These are phyloP conservation scores for Maudiozyma bulderi DNA, from an alignment of 805 yeast genomes.

Conservation along the genomic window DNA sequence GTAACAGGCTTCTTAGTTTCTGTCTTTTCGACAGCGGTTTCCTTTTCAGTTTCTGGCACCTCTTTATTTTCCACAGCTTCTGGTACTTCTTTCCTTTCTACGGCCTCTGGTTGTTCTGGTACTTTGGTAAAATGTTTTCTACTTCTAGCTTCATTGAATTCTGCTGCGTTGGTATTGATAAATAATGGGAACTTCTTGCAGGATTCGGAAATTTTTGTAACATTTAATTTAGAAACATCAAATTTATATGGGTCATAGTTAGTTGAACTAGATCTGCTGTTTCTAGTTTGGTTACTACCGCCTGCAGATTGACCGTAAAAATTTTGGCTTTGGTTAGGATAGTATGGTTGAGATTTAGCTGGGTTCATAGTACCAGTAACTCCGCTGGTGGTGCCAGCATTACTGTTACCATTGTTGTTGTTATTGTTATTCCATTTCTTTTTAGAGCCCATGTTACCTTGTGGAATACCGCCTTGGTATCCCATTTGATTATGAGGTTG, in stretches of 20 bases:
- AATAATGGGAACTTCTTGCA: constrained; percentile 21
- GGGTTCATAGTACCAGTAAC: constrained; percentile 4
- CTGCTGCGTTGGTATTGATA: constrained; percentile 23
- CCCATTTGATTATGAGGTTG: constrained; percentile 17
- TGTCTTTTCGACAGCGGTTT: not conserved
- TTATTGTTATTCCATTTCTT: constrained; percentile 17
- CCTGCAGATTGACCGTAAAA: constrained; percentile 4
- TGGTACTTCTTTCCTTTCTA: not conserved
- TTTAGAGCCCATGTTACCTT: constrained; percentile 11
- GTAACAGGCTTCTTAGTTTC: not conserved
- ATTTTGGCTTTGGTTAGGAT: constrained; percentile 10
- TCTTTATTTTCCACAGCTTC: not conserved
- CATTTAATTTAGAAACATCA: constrained; percentile 16
- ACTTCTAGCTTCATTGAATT: constrained; percentile 25
- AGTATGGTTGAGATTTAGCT: constrained; percentile 9
- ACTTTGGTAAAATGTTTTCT: not conserved
- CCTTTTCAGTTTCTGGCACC: not conserved
- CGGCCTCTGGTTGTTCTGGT: not conserved
- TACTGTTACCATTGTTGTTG: constrained; percentile 1
- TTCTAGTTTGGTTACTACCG: not conserved
- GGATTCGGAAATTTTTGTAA: constrained; percentile 4
- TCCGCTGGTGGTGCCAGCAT: not conserved
- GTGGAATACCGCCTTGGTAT: constrained; percentile 13
- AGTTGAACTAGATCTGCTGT: constrained; percentile 4
- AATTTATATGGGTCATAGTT: constrained; percentile 20